Percentiles rank a stretch among this genome's conserved stretches.
Conservation (phyloP, 2,329 filamentous ascomycete genomes). For the Daldinia eschscholtzii region DNA sequence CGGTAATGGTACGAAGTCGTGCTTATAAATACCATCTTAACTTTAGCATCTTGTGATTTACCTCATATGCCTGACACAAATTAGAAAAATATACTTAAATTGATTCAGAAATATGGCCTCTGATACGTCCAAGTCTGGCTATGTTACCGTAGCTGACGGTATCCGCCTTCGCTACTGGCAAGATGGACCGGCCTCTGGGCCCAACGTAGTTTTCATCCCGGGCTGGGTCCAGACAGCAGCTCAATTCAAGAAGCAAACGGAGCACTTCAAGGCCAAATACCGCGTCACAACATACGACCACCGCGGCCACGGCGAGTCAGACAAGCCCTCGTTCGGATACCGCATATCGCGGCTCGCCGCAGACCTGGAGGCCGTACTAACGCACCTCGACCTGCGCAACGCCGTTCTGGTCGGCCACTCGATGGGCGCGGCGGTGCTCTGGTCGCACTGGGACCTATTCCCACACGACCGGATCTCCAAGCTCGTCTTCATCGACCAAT, state of each 20-base stretch:
- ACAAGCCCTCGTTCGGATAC: conserved; percentile 51
- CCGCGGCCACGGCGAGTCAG: conserved; percentile 54
- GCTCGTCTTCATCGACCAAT: conserved; percentile 52
- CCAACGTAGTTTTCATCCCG: conserved; percentile 51
- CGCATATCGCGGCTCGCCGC: conserved; percentile 50
- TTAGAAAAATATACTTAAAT: not conserved
- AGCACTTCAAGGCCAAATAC: conserved; percentile 48
- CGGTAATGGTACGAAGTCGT: not conserved
- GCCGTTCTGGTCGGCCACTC: conserved; percentile 54
- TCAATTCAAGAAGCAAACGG: conserved; percentile 51
- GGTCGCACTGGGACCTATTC: conserved; percentile 53
- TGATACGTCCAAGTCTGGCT: conserved; percentile 13
- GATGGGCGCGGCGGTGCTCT: conserved; percentile 53
- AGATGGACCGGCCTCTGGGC: conserved; percentile 43
- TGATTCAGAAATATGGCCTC: conserved; percentile 12
- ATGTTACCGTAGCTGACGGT: conserved; percentile 45
- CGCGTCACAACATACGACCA: conserved; percentile 52
- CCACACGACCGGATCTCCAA: conserved; percentile 45
- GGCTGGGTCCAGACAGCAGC: conserved; percentile 53
- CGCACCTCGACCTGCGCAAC: conserved; percentile 50
- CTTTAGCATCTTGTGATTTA: not conserved
- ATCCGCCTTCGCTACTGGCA: conserved; percentile 50
- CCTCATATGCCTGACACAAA: not conserved
- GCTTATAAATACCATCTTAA: not conserved
- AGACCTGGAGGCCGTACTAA: conserved; percentile 49